Evolutionary conservation across 257 asterid species (phyloP), one percentile per base, ranked within the genome.

Genomic region (Dorcoceras hygrometricum): DNA sequence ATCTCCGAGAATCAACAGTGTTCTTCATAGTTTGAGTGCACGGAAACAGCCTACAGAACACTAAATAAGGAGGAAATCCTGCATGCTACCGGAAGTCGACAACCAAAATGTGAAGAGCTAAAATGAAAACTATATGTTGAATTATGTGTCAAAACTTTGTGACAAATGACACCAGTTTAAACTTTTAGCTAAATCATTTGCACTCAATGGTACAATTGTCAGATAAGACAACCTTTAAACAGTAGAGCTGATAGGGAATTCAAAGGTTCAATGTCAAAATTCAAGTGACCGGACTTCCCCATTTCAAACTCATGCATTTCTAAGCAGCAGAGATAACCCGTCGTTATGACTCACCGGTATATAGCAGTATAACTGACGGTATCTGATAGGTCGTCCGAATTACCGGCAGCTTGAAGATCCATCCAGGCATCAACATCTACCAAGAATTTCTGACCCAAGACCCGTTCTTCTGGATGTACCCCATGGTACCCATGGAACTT

Each of bases 401-500:
- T 66, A 19, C 96, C 96, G 5, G 97, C 94, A 59, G 89, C 60
- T 75, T 58, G 79, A 66, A 93, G 96, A 86, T 89, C 95, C 89
- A 77, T 88, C 96, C 97, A 93, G 62, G 90, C 97, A 80, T 93
- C 98, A 4, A 93, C 77, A 59, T 93, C 98, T 31, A 93, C 72
- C 79, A 84, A 26, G 77, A 93, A 93, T 72, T 93, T 93, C 80
- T 89, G 98, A 23, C 98, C 97, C 63, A 89, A 78, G 66, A 68
- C 84, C 76, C 75, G 86, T 62, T 93, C 98, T 78, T 89, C 96
- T 9, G 80, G 89, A 82, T 86, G 82, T 73, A 87, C 98, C 46
- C 98, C 98, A 50, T 93, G 98, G 83, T 67, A 93, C 23, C 97
- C 98, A 29, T 89, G 97, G 84, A 93, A 93, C 81, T 79, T 86